Percentiles rank a stretch among this genome's conserved stretches.
phyloP scores from a whole-genome alignment of 768 basidiomycete species.

The Mycena leptocephala region DNA sequence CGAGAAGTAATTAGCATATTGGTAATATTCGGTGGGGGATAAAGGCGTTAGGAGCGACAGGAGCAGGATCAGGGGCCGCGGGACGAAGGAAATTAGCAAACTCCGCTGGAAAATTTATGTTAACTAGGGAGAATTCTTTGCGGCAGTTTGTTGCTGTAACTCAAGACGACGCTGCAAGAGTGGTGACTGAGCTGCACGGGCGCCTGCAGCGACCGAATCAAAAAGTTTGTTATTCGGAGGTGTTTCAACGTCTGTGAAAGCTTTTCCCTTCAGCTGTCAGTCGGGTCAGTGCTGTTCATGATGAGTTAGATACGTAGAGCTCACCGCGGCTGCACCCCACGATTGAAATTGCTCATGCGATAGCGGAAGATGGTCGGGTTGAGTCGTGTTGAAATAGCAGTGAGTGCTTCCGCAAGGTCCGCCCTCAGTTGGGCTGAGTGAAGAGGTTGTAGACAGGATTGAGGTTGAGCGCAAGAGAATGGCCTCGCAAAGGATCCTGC shows the following conservation, averaged over 20 bases:
- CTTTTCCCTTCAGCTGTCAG: too few species aligned
- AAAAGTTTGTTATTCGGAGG: too few species aligned
- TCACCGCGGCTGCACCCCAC: neutral
- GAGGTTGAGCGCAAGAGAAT: neutral
- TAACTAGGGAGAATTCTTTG: neutral
- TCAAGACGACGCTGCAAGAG: constrained; percentile 35
- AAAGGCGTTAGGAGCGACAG: too few species aligned
- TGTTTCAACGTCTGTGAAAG: too few species aligned
- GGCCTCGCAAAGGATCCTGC: too few species aligned
- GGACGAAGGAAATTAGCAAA: neutral
- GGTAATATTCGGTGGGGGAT: neutral
- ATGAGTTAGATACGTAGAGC: too few species aligned
- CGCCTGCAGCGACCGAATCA: constrained; percentile 1
- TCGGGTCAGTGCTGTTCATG: too few species aligned
- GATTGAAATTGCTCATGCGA: neutral
- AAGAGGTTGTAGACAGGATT: neutral
- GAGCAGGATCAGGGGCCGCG: neutral
- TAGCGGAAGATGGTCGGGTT: too few species aligned
- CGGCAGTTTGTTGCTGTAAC: neutral
- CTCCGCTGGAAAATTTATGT: constrained; percentile 5
- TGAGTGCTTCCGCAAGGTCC: neutral
- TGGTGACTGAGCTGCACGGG: constrained; percentile 33
- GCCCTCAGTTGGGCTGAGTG: neutral
- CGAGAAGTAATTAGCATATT: constrained; percentile 7
- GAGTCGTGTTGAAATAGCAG: too few species aligned